These are phyloP conservation scores for Dactylonectria macrodidyma DNA, from an alignment of 2,329 filamentous ascomycete species.

Conservation along the genomic window DNA sequence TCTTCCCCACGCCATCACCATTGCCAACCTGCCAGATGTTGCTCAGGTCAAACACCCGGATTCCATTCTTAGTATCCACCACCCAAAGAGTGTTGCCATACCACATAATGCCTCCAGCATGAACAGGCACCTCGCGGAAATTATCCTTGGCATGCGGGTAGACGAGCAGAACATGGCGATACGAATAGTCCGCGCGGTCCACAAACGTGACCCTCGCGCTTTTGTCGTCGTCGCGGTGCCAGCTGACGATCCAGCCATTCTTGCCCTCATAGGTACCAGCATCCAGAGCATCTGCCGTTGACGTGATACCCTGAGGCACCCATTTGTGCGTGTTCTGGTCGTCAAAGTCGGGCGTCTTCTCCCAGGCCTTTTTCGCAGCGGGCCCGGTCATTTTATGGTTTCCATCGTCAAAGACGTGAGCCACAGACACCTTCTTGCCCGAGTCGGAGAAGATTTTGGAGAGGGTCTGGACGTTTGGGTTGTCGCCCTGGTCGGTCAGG, in stretches of 20 bases:
- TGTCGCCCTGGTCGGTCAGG: slow-evolving; percentile 40
- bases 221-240: slow-evolving; percentile 50
- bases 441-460: slow-evolving; percentile 35
- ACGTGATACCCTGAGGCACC: slow-evolving; percentile 54
- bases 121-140: slow-evolving; percentile 51
- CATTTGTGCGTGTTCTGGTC: slow-evolving; percentile 52
- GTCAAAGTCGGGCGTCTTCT: slow-evolving; percentile 43
- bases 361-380: slow-evolving; percentile 35
- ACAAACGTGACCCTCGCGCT: slow-evolving; percentile 52
- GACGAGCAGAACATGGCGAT: slow-evolving; percentile 54
- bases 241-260: slow-evolving; percentile 53
- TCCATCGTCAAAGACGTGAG: slow-evolving; percentile 43
- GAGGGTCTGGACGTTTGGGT: slow-evolving; percentile 40
- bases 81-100: slow-evolving; percentile 54
- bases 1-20: slow-evolving; percentile 52
- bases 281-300: slow-evolving; percentile 51
- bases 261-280: slow-evolving; percentile 52
- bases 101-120: slow-evolving; percentile 56
- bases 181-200: slow-evolving; percentile 47
- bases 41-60: slow-evolving; percentile 55
- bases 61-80: slow-evolving; percentile 52
- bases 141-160: slow-evolving; percentile 51
- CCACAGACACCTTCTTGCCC: slow-evolving; percentile 31
- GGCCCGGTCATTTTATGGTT: slow-evolving; percentile 41
- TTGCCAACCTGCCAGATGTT: slow-evolving; percentile 54